Evolutionary conservation across 2,329 filamentous ascomycete genomes (phyloP), one percentile per base, ranked within the genome.

Genomic region (Ilyonectria mors-panacis): DNA sequence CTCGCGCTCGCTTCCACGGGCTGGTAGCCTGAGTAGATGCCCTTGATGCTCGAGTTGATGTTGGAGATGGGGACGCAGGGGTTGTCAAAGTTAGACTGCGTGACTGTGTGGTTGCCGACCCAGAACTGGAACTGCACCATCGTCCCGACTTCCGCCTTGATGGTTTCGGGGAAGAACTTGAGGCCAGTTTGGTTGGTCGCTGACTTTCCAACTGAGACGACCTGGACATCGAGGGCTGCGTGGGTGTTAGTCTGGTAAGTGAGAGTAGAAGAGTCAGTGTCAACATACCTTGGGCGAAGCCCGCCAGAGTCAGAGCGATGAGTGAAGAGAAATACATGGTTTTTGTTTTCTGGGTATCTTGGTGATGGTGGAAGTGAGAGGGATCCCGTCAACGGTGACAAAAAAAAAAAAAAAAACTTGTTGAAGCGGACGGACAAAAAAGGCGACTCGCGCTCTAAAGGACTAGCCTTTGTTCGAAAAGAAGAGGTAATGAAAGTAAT

Each of bases 71-170:
- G 91, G 30, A 86, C 78, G 82, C 93, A 94, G 13, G 92, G 92
- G 63, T 86, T 81, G 74, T 92, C 90, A 75, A 95, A 95, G 75
- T 86, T 89, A 53, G 93, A 93, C 84, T 94, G 92, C 17, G 91
- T 92, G 65, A 94, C 89, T 57, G 92, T 94, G 86, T 95, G 93
- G 85, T 95, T 95, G 73, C 86, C 86, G 9, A 83, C 84, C 69
- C 85, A 83, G 83, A 92, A 92, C 79, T 91, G 88, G 84, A 92
- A 92, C 81, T 91, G 88, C 13, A 92, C 85, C 82, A 89, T 86
- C 73, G 87, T 85, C 70, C 93, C 93, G 2, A 84, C 81, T n/a
- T 81, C 78, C 35, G 90, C 92, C 69, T 83, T 85, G 78, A 95
- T 79, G 75, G 86, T 90, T 73, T 92, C 85, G 45, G 93, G 93